Evolutionary conservation across 2,329 filamentous ascomycete species (phyloP).

Genomic region (Neofusicoccum sp.): DNA sequence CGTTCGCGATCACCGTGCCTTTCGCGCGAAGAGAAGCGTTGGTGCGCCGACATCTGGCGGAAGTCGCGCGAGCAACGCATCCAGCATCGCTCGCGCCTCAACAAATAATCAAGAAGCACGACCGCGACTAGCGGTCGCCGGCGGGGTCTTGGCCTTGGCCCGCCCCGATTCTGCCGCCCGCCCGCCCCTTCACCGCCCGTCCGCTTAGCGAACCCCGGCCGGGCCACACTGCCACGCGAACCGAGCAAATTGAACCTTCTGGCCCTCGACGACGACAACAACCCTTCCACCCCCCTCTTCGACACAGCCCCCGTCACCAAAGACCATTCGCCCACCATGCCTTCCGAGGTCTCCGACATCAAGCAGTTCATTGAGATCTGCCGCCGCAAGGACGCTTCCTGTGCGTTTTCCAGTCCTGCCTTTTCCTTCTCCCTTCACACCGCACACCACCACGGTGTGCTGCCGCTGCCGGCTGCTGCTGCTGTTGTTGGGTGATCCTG

Average conservation of each 20-base stretch:
- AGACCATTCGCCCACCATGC: conserved; percentile 72
- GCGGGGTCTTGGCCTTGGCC: neutral
- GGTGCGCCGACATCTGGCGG: no score
- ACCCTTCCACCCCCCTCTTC: neutral
- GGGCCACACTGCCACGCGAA: conserved; percentile 1
- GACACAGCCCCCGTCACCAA: conserved; percentile 12
- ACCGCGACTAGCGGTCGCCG: no score
- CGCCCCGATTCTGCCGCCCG: neutral
- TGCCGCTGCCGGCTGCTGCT: no score
- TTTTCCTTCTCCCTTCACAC: neutral
- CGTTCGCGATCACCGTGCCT: no score
- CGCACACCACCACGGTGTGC: neutral
- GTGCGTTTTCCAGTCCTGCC: conserved; percentile 60
- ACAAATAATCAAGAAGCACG: no score
- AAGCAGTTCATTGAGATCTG: conserved; percentile 99
- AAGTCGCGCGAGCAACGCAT: no score
- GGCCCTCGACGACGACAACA: conserved; percentile 8
- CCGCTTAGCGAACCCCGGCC: neutral
- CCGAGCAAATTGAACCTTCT: conserved; percentile 8
- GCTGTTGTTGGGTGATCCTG: no score
- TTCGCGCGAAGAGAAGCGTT: no score
- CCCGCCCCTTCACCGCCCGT: neutral
- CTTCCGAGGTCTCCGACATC: conserved; percentile 96
- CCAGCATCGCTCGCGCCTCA: no score
- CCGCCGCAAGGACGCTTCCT: conserved; percentile 98